These are phyloP conservation scores for Phanerodontia chrysosporium DNA, from an alignment of 768 basidiomycete genomes.

Conservation along the genomic window DNA sequence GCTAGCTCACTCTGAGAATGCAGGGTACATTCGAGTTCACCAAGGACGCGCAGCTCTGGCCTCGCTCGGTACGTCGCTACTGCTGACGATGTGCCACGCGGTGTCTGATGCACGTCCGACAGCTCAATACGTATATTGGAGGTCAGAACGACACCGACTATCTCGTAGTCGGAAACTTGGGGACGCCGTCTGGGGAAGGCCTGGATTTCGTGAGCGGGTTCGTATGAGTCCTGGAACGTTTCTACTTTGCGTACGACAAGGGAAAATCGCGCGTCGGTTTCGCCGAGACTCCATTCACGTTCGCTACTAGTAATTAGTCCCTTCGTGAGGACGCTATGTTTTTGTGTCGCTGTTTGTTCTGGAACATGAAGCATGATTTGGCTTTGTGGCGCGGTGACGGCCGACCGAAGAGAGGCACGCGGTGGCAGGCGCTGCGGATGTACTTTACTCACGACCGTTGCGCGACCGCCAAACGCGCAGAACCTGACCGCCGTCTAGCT, in stretches of 20 bases:
- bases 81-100: background rate
- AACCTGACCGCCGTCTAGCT: background rate
- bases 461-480: too few species aligned
- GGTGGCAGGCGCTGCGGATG: background rate
- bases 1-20: constrained; percentile 19
- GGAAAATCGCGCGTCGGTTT: constrained; percentile 5
- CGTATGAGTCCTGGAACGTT: constrained; percentile 8
- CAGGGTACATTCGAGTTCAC: constrained; percentile 33
- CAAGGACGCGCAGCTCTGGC: constrained; percentile 28
- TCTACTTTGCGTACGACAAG: constrained; percentile 7
- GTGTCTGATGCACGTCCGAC: background rate
- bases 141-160: constrained; percentile 19
- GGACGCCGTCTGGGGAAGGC: constrained; percentile 6
- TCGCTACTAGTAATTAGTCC: constrained; percentile 13
- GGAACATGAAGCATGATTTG: too few species aligned
- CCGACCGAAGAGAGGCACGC: background rate
- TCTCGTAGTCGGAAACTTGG: constrained; percentile 9
- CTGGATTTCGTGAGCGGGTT: constrained; percentile 12
- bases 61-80: constrained; percentile 18
- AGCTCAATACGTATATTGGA: constrained; percentile 24
- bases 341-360: too few species aligned
- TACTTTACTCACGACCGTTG: background rate
- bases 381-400: background rate
- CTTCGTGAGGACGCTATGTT: too few species aligned
- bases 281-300: constrained; percentile 6